These are phyloP conservation scores for Phanerodontia chrysosporium DNA, from an alignment of 768 basidiomycete genomes.

Conservation along the genomic window DNA sequence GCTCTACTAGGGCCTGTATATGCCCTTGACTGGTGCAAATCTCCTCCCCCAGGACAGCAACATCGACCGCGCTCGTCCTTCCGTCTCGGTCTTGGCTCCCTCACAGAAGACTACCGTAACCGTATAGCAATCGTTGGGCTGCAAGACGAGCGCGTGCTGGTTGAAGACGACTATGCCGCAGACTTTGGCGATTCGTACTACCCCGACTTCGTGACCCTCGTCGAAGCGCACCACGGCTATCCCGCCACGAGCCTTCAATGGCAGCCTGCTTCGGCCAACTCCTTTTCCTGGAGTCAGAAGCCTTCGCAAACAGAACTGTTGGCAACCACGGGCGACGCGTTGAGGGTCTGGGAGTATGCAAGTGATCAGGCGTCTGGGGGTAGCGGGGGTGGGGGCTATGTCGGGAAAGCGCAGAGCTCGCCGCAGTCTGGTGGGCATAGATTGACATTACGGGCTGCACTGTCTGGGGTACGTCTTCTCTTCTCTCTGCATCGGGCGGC, in stretches of 20 bases:
- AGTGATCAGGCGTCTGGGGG: constrained; percentile 47
- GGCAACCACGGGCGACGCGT: constrained; percentile 90
- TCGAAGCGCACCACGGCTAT: constrained; percentile 82
- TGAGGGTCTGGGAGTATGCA: constrained; percentile 88
- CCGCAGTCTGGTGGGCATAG: constrained; percentile 46
- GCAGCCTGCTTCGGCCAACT: constrained; percentile 76
- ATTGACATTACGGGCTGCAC: constrained; percentile 66
- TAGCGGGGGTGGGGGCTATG: constrained; percentile 55
- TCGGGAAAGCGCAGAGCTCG: constrained; percentile 49
- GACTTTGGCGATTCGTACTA: constrained; percentile 31
- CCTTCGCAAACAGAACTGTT: constrained; percentile 70
- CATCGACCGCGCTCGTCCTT: constrained; percentile 72
- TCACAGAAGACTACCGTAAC: constrained; percentile 80
- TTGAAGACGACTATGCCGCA: constrained; percentile 78
- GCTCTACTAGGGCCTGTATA: constrained; percentile 84
- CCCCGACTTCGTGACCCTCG: constrained; percentile 82
- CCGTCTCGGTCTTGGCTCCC: constrained; percentile 82
- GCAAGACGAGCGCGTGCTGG: constrained; percentile 83
- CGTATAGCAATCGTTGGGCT: constrained; percentile 75
- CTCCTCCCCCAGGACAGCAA: constrained; percentile 69
- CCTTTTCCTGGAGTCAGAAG: constrained; percentile 67
- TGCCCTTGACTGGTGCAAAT: constrained; percentile 86
- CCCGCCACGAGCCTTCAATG: constrained; percentile 92
- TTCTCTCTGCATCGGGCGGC: background rate
- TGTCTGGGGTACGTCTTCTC: constrained; percentile 83